phyloP scores from a whole-genome alignment of 176 grass and related monocot species.

The Triticum timopheevii region DNA sequence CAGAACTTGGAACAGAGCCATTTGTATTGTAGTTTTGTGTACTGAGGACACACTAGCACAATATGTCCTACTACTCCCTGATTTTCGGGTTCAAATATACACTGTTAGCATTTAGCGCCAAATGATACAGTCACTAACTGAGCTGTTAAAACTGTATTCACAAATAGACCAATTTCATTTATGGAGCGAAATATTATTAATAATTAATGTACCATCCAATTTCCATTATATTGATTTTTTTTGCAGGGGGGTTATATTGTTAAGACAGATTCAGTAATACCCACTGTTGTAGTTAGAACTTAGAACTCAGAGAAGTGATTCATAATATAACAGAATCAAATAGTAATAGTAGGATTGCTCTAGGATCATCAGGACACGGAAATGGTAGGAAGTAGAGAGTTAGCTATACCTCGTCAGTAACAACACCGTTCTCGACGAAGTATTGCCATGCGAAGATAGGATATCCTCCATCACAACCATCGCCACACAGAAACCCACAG shows the following conservation, averaged over 20 bases:
- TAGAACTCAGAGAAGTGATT: background rate
- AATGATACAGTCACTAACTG: background rate
- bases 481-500: conserved; percentile 96
- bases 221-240: background rate
- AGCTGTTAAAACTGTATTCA: background rate
- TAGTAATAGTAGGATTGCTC: background rate
- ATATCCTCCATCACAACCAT: conserved; percentile 97
- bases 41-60: background rate
- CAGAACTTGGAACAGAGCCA: background rate
- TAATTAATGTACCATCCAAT: background rate
- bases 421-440: conserved; percentile 81
- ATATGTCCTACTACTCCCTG: background rate
- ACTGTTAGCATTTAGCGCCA: background rate
- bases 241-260: no score
- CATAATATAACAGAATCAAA: background rate
- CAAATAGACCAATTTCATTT: background rate
- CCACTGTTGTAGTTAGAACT: background rate
- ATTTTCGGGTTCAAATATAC: background rate
- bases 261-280: background rate
- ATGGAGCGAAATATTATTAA: background rate
- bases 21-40: background rate
- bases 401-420: conserved; percentile 81
- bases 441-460: conserved; percentile 80
- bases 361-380: background rate
- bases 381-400: conserved; percentile 7